phyloP scores from a whole-genome alignment of 768 basidiomycete genomes.

The Tubosaeta sp. region DNA sequence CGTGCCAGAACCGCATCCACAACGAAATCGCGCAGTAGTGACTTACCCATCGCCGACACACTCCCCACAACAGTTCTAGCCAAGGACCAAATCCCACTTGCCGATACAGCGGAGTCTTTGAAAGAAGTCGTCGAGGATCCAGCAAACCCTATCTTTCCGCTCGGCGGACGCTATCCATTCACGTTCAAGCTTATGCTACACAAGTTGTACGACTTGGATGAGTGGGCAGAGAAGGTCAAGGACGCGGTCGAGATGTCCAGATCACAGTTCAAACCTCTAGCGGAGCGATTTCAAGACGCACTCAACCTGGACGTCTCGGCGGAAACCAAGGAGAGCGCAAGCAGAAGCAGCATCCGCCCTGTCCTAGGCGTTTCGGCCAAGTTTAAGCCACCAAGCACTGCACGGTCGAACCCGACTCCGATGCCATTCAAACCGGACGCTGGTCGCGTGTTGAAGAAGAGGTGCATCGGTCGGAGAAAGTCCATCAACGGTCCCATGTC shows the following conservation, averaged over 20 bases:
- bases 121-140: slow-evolving; percentile 19
- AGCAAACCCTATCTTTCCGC: slow-evolving; percentile 40
- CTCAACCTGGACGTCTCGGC: slow-evolving; percentile 6
- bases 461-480: slow-evolving; percentile 50
- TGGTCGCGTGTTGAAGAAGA: slow-evolving; percentile 46
- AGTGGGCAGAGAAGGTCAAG: slow-evolving; percentile 55
- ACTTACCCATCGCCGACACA: slow-evolving; percentile 8
- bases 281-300: slow-evolving; percentile 30
- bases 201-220: slow-evolving; percentile 56
- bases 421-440: slow-evolving; percentile 9
- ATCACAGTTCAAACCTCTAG: slow-evolving; percentile 53
- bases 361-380: slow-evolving; percentile 18
- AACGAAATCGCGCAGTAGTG: slow-evolving; percentile 22
- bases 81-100: background rate
- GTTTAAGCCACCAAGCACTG: slow-evolving; percentile 2
- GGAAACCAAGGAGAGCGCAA: slow-evolving; percentile 12
- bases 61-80: slow-evolving; percentile 1
- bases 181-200: slow-evolving; percentile 67
- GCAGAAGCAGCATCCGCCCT: slow-evolving; percentile 24
- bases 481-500: slow-evolving; percentile 36
- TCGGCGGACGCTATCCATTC: slow-evolving; percentile 44
- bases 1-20: slow-evolving; percentile 1
- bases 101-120: slow-evolving; percentile 9
- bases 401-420: background rate
- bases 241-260: slow-evolving; percentile 50